Base-by-base conservation (phyloP, 2,329 filamentous ascomycete genomes). In the Diaporthe citrichinensis region DNA sequence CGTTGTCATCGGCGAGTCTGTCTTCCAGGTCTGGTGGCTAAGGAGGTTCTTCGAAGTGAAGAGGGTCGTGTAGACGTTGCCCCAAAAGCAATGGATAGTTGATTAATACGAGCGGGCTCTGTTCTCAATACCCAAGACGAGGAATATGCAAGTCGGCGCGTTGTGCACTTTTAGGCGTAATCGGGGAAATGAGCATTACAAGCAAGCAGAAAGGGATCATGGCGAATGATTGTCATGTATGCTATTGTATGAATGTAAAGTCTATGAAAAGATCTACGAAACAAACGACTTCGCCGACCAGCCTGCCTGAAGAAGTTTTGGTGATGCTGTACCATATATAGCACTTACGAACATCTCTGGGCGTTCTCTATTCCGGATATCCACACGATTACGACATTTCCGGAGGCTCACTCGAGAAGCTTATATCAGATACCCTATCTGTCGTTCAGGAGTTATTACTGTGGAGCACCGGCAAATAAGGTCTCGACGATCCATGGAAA, bases 1-100 rank as follows among this genome's bases (percentile, higher is more conserved):
- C 74, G 92, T 98, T 69, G 91, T 99, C 78, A 89, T 97, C 79
- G 95, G 94, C 81, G 95, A 98, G 88, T 97, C 95, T 77, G 88
- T 98, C 79, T 99, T 99, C 89, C 97, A 99, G 88, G 96, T 99
- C 79, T 99, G 97, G 96, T 99, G 97, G 96, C 86, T 99, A 84
- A 97, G 98, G 88, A 92, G 97, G 83, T 99, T 99, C 90, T 98
- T 98, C 83, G 96, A 98, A 92, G 92, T 94, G 81, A 92, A 93
- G 87, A 88, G 91, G 69, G 90, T 93, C 71, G 90, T 93, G 79
- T 93, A 67, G 61, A 49, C 62, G 39, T 25, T 46, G 28, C 28
- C 20, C 25, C 23, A 51, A 14, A 36, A 34, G 28, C 25, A 36
- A 34, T 23, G 51, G 23, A 41, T 57, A 49, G 9, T 72, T 67